Evolutionary conservation across 495 filamentous ascomycete genomes (phyloP), one percentile per base, ranked within the genome.

Genomic region (Aspergillus nidulans): DNA sequence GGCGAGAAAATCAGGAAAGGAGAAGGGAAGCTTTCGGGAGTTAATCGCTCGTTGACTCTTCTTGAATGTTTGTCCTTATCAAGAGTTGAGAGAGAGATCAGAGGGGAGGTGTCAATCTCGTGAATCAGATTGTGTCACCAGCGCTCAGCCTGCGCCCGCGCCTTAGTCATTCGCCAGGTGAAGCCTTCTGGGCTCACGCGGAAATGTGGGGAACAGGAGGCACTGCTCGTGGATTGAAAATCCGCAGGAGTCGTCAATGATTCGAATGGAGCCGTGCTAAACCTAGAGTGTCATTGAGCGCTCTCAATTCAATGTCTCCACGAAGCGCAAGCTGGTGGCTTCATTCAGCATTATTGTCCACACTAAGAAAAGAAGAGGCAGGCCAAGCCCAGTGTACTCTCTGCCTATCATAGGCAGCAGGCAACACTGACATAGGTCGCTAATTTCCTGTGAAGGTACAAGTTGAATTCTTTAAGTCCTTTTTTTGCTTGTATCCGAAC

Each of bases 31-130:
- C 25, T 28, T 23, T 50, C 43, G 30, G 28, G 23, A 24, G 42
- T 56, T 25, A 51, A 53, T 49, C 52, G 49, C 56, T 56, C 49
- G 44, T 24, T 53, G 45, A 39, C 38, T 59, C 36, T 25, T 13
- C 30, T 34, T 13, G 30, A 13, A n/a, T 16, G 56, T 23, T 36
- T 24, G 16, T 30, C 52, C 57, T 59, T 59, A 59, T 59, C 49
- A 49, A 41, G 16, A 15, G 20, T 30, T 50, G 28, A 30, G 10
- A 42, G 49, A 28, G 16, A 39, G 36, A 39, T 39, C 16, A n/a
- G 16, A 39, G 47, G 47, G 47, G 20, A 25, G 12, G 25, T 20
- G 25, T 19, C 20, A 4, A 5, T 21, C 18, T 26, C 32, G 36
- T 39, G 36, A 38, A 39, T 39, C 47, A 25, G 20, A 32, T 16